A percentile compares a stretch with the other conserved stretches of the same genome.
These are phyloP conservation scores for Cryomyces antarcticus DNA, from an alignment of 495 filamentous ascomycete genomes.

Conservation along the genomic window DNA sequence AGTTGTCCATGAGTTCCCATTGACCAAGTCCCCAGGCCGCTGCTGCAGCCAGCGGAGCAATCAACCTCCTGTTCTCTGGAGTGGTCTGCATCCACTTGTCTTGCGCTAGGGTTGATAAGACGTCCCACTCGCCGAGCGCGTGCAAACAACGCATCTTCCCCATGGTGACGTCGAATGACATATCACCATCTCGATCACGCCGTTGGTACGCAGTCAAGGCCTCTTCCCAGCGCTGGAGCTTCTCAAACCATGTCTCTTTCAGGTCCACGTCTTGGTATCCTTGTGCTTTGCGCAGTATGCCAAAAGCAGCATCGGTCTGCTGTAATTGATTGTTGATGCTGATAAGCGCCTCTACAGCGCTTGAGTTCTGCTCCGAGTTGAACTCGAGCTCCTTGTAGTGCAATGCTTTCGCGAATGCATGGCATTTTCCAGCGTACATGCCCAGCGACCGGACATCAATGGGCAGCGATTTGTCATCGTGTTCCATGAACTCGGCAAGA, in stretches of 20 bases:
- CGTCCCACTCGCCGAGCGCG: slow-evolving; percentile 91
- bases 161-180: slow-evolving; percentile 83
- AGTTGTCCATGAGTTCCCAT: slow-evolving; percentile 95
- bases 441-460: slow-evolving; percentile 90
- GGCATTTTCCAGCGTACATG: slow-evolving; percentile 81
- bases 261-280: slow-evolving; percentile 86
- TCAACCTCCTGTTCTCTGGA: slow-evolving; percentile 61
- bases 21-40: slow-evolving; percentile 95
- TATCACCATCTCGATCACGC: slow-evolving; percentile 42
- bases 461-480: slow-evolving; percentile 92
- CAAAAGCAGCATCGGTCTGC: slow-evolving; percentile 91
- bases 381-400: slow-evolving; percentile 99
- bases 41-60: slow-evolving; percentile 82
- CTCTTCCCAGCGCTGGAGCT: slow-evolving; percentile 94
- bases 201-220: slow-evolving; percentile 80
- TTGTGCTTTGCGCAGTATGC: slow-evolving; percentile 86
- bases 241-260: slow-evolving; percentile 97
- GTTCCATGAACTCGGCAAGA: slow-evolving; percentile 97
- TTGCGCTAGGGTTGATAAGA: slow-evolving; percentile 66
- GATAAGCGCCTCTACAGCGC: slow-evolving; percentile 87
- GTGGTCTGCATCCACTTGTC: slow-evolving; percentile 82
- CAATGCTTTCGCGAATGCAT: slow-evolving; percentile 92
- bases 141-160: slow-evolving; percentile 98
- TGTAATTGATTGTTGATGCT: slow-evolving; percentile 97
- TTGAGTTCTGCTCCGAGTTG: slow-evolving; percentile 88